phyloP scores from a whole-genome alignment of 1,284 basidiomycete genomes.

The Marasmius oreades region DNA sequence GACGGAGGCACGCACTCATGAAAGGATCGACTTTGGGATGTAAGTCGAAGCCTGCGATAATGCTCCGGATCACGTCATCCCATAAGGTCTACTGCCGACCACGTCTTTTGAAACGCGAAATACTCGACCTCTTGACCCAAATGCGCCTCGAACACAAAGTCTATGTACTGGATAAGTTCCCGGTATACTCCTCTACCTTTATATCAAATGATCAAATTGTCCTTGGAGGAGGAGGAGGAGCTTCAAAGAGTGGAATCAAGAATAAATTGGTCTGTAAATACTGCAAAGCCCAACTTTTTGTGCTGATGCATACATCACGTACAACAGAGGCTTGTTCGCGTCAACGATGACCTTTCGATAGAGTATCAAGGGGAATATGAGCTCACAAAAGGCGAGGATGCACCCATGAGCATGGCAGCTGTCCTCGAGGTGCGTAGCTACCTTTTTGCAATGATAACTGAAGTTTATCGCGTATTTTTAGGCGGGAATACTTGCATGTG shows the following conservation, averaged over 20 bases:
- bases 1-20: no score
- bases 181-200: constrained; percentile 88
- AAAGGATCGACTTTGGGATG: no score
- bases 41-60: no score
- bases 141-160: constrained; percentile 80
- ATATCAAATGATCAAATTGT: constrained; percentile 70
- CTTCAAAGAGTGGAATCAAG: constrained; percentile 78
- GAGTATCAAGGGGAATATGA: constrained; percentile 66
- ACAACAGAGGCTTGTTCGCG: constrained; percentile 66
- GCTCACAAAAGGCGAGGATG: constrained; percentile 80
- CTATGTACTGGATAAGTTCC: constrained; percentile 77
- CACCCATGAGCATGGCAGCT: constrained; percentile 89
- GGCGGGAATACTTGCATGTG: constrained; percentile 67
- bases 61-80: not conserved
- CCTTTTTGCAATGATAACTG: not conserved
- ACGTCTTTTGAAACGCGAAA: constrained; percentile 1
- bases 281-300: not conserved
- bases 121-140: not conserved
- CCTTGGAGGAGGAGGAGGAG: constrained; percentile 88
- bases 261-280: constrained; percentile 81
- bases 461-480: constrained; percentile 15
- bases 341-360: constrained; percentile 57
- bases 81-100: constrained; percentile 4
- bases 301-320: constrained; percentile 6
- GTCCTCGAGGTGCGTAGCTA: constrained; percentile 50